Evolutionary conservation across 2,329 filamentous ascomycete species (phyloP), one percentile per base, ranked within the genome.

Genomic region (Emergomyces orientalis): DNA sequence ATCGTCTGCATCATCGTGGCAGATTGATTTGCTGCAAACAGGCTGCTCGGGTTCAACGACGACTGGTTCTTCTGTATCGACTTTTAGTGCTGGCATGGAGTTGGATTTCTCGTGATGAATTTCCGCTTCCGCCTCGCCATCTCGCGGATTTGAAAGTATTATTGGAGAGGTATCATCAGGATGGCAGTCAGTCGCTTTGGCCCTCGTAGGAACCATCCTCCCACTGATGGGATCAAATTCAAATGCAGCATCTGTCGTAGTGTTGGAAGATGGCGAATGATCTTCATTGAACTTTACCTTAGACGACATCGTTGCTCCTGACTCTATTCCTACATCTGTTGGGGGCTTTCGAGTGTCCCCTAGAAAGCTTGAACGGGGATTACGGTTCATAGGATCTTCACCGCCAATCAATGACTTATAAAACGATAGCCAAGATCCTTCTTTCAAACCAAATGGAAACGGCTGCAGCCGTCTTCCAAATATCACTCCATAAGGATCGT

Each of bases 191-290:
- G 6, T 45, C 2, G 45, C 9, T 39, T 41, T 52, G 19, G 22
- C 8, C 41, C 63, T 55, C 58, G 65, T 66, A 2, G 69, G 72
- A 8, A 73, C 68, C 73, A 78, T 79, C 27, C 76, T 72, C 39
- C 76, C 75, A 62, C 71, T 75, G 41, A 79, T 75, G 9, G 77
- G 77, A 49, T 79, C 77, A 64, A 77, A 78, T 59, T 73, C 69
- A 63, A 73, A 71, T n/a, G 45, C 17, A 51, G 61, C 39, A 14
- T 66, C 49, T 6, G 25, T 32, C 9, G 22, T 58, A 11, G 58
- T 49, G 34, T 61, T 55, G 22, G 63, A 47, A 0, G 30, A n/a
- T 9, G 45, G 25, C 11, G 57, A 54, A 17, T 55, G 41, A 41
- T 30, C 19, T 5, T 65, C 60, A 54, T 63, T 61, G 49, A 63